Conservation (phyloP, 495 filamentous ascomycete genomes). For the Lophium mytilinum region DNA sequence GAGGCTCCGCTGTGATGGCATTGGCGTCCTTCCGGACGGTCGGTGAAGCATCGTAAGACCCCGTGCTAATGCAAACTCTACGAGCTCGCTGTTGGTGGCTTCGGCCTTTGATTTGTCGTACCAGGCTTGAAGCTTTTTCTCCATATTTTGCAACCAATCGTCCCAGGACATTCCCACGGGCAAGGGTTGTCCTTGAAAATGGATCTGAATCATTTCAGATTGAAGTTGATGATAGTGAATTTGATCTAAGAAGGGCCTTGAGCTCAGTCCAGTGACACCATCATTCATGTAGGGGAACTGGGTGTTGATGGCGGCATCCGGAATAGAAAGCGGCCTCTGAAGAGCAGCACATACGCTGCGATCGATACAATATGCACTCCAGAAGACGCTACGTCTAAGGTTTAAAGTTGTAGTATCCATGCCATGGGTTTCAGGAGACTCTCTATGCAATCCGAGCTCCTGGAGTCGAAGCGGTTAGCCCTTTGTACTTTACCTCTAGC, state of each 20-base stretch:
- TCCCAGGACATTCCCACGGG: not conserved
- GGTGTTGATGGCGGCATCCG: constrained; percentile 8
- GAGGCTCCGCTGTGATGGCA: constrained; percentile 8
- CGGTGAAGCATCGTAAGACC: constrained; percentile 10
- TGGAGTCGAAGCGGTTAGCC: not conserved
- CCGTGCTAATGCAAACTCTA: constrained; percentile 5
- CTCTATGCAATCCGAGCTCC: constrained; percentile 7
- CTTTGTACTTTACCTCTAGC: no score
- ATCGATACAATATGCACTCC: constrained; percentile 12
- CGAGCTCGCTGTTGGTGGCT: constrained; percentile 4
- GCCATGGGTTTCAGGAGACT: not conserved
- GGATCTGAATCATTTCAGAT: constrained; percentile 6
- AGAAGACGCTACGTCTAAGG: constrained; percentile 3
- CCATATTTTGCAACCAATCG: not conserved
- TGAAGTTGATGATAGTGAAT: constrained; percentile 10
- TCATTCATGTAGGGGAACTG: constrained; percentile 2
- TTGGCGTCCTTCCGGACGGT: constrained; percentile 3
- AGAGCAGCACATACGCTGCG: constrained; percentile 6
- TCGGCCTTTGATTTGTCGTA: not conserved
- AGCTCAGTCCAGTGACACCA: not conserved
- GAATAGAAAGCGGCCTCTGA: constrained; percentile 6
- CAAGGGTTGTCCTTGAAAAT: constrained; percentile 9
- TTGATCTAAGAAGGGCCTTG: not conserved
- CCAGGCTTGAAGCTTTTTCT: constrained; percentile 1
- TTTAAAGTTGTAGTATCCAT: not conserved